phyloP scores from a whole-genome alignment of 805 yeast species.

The Candida ovalis region DNA sequence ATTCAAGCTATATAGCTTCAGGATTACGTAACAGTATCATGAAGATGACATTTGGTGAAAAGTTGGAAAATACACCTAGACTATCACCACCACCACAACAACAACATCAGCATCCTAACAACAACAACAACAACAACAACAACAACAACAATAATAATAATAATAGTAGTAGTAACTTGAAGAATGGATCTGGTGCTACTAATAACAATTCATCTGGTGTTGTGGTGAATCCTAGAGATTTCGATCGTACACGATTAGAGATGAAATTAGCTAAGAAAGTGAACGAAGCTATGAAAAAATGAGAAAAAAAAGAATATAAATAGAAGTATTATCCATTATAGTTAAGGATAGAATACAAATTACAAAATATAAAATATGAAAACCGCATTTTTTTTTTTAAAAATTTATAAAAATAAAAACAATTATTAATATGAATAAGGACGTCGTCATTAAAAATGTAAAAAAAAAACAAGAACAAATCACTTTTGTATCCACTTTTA shows the following conservation, averaged over 20 bases:
- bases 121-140: neutral
- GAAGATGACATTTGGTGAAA: neutral
- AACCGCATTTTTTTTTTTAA: no score
- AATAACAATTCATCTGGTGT: no score
- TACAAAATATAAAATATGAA: neutral
- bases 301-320: neutral
- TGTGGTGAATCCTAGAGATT: conserved; percentile 29
- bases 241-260: conserved; percentile 47
- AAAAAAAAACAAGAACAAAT: no score
- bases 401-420: no score
- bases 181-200: neutral
- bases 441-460: neutral
- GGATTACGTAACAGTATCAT: neutral
- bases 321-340: no score
- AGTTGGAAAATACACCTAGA: neutral
- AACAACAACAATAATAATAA: no score
- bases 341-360: neutral
- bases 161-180: no score
- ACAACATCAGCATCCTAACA: no score
- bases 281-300: conserved; percentile 31
- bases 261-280: conserved; percentile 45
- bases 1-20: neutral
- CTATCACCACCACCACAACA: neutral
- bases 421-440: no score
- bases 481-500: no score